Base-by-base conservation (phyloP, 805 yeast genomes). In the Maudiozyma pseudohumilis region DNA sequence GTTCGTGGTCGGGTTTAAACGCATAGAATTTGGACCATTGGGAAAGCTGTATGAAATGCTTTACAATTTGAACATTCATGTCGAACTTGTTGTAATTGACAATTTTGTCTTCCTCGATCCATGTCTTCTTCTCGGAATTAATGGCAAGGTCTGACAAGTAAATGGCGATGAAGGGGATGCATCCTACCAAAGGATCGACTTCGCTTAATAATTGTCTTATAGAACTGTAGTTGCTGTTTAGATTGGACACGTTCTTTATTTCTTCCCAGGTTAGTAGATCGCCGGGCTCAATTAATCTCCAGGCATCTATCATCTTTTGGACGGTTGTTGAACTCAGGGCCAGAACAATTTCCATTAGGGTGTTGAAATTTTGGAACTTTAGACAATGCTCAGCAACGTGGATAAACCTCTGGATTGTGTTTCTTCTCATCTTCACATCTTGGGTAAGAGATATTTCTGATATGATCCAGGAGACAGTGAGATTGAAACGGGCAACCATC, bases 401-500 rank as follows among this genome's bases (percentile, higher is more conserved):
- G 41, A 89, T 85, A 50, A 83, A 86, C 46, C 89, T 68, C n/a
- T 86, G 77, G n/a, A 88, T 72, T 1, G 88, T 70, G 39, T 74
- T 68, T 30, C 77, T 74, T 46, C 89, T 68, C 46, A 84, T 73
- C 3, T 64, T 66, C 19, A 72, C 65, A 30, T 69, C 64, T 39
- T 67, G 68, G 8, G 95, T 85, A 42, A 89, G 63, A 12, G 86
- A 58, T 39, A 92, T 74, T 62, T 89, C 96, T 0, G 95, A 84
- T 24, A 84, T 76, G 29, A 88, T 77, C 97, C 97, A 89, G 49
- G 84, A 85, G 6, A 84, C 88, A 64, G 84, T 78, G 41, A 89
- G 63, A 53, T 89, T 88, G 67, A 88, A 92, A 42, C 98, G 66
- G 0, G 94, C 71, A 28, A 86, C 77, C 10, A 85, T 86, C 34